A percentile compares a stretch with the other conserved stretches of the same genome.
phyloP scores from a whole-genome alignment of 1,284 basidiomycete genomes.

The Schizophyllum amplum region DNA sequence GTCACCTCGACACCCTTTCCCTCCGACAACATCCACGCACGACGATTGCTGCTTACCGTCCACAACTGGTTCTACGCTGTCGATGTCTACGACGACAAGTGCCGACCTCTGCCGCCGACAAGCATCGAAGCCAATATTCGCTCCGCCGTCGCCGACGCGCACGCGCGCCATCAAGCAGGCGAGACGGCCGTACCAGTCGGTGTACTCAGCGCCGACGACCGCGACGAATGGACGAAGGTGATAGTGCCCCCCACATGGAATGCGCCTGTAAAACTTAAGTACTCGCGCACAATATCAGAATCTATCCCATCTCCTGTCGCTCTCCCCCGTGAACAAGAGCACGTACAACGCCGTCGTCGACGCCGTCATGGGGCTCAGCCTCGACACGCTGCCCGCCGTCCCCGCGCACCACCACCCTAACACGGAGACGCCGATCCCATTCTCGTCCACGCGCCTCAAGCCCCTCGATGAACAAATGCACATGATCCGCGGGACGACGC shows the following conservation, averaged over 20 bases:
- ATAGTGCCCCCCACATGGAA: slow-evolving; percentile 16
- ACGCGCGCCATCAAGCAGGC: slow-evolving; percentile 39
- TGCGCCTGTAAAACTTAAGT: slow-evolving; percentile 9
- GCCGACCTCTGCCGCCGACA: slow-evolving; percentile 20
- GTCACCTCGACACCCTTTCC: slow-evolving; percentile 40
- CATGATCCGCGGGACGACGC: slow-evolving; percentile 59
- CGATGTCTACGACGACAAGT: slow-evolving; percentile 45
- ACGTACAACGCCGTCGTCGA: slow-evolving; percentile 60
- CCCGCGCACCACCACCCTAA: slow-evolving; percentile 19
- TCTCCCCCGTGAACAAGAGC: slow-evolving; percentile 58
- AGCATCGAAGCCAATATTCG: slow-evolving; percentile 64
- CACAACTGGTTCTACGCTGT: slow-evolving; percentile 82
- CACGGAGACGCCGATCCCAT: slow-evolving; percentile 18
- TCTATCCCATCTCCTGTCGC: slow-evolving; percentile 58
- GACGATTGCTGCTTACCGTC: slow-evolving; percentile 65
- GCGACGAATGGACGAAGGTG: slow-evolving; percentile 82
- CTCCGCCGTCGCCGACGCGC: slow-evolving; percentile 65
- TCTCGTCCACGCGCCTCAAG: slow-evolving; percentile 23
- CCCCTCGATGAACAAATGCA: slow-evolving; percentile 72
- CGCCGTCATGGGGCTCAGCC: slow-evolving; percentile 70
- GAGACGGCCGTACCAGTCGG: slow-evolving; percentile 60
- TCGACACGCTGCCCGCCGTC: slow-evolving; percentile 51
- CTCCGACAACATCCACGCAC: slow-evolving; percentile 38
- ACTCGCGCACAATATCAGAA: slow-evolving; percentile 37
- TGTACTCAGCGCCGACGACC: slow-evolving; percentile 70